These are phyloP conservation scores for Aspergillus affinis DNA, from an alignment of 495 filamentous ascomycete genomes.

Conservation along the genomic window DNA sequence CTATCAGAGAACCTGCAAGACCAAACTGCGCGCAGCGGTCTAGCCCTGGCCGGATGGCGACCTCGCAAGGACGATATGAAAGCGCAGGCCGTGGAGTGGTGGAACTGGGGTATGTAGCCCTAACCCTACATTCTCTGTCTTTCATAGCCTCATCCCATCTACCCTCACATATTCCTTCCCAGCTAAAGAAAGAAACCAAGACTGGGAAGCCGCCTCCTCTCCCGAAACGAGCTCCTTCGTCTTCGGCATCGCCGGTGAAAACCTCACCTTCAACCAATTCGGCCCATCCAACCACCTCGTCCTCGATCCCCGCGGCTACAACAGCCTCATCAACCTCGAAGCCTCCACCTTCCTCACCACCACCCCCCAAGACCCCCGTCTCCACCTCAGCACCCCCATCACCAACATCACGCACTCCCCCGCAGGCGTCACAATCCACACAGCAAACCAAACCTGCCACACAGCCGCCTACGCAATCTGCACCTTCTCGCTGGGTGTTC, in stretches of 20 bases:
- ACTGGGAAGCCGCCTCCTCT: slow-evolving; percentile 55
- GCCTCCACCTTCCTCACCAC: slow-evolving; percentile 57
- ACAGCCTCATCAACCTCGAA: slow-evolving; percentile 57
- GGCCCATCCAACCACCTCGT: slow-evolving; percentile 66
- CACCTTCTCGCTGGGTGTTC: slow-evolving; percentile 64
- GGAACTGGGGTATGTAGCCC: slow-evolving; percentile 45
- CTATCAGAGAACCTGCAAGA: slow-evolving; percentile 63
- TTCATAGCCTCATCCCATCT: not conserved
- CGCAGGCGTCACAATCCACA: slow-evolving; percentile 56
- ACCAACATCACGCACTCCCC: slow-evolving; percentile 54
- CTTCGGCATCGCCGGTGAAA: slow-evolving; percentile 44
- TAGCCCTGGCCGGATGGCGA: slow-evolving; percentile 64
- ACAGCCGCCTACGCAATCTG: slow-evolving; percentile 56
- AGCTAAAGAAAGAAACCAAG: slow-evolving; percentile 32
- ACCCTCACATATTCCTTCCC: not conserved
- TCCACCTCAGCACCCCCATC: slow-evolving; percentile 59
- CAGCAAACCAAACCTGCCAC: slow-evolving; percentile 55
- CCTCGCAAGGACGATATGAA: slow-evolving; percentile 56
- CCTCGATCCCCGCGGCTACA: slow-evolving; percentile 67
- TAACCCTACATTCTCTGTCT: not conserved
- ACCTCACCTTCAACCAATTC: slow-evolving; percentile 49
- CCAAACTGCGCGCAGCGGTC: slow-evolving; percentile 56
- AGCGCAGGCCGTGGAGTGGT: slow-evolving; percentile 65
- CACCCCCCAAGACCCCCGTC: slow-evolving; percentile 43
- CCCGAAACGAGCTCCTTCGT: slow-evolving; percentile 49